Evolutionary conservation across 495 filamentous ascomycete genomes (phyloP), one percentile per base, ranked within the genome.

Genomic region (Aspergillus nanangensis): DNA sequence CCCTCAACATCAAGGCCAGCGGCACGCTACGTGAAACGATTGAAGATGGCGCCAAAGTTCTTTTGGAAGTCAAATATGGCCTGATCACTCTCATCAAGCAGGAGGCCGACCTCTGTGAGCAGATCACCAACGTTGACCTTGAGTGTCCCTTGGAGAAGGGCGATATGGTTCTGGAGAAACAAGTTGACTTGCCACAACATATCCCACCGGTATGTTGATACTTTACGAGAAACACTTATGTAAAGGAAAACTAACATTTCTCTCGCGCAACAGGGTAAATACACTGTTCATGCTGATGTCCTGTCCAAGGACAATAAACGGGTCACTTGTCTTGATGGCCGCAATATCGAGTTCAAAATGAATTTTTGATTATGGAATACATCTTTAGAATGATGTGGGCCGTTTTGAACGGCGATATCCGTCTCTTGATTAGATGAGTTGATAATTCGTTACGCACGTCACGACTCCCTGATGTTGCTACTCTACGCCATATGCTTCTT

Each of bases 91-190:
- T 99, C 45, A 78, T 99, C 65, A 85, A 78, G 55, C 84, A 86
- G 44, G 71, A 66, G 45, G 80, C 83, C 55, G 83, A 95, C 61
- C 78, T 97, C 10, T 99, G 93, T 69, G 86, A 96, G 17, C 79
- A 95, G 65, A 80, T 95, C 46, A 66, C 76, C 55, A 89, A 95
- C 41, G 87, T 96, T 10, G 90, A 96, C 53, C 72, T 96, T 36
- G 67, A 88, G 46, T 99, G 93, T 65, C 93, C 93, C 39, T 76
- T 99, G 45, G 70, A 89, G 63, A 77, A 83, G 65, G 93, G 90
- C 37, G 66, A 80, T 18, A 74, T 87, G 53, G 63, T 63, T 17
- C 66, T 99, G 56, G 80, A 66, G 36, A 96, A 97, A 74, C 65
- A 83, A 18, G 86, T 97, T 23, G 81, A 93, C 5, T 66, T 99